phyloP scores from a whole-genome alignment of 306 rosid genomes.

The Castanea crenata region DNA sequence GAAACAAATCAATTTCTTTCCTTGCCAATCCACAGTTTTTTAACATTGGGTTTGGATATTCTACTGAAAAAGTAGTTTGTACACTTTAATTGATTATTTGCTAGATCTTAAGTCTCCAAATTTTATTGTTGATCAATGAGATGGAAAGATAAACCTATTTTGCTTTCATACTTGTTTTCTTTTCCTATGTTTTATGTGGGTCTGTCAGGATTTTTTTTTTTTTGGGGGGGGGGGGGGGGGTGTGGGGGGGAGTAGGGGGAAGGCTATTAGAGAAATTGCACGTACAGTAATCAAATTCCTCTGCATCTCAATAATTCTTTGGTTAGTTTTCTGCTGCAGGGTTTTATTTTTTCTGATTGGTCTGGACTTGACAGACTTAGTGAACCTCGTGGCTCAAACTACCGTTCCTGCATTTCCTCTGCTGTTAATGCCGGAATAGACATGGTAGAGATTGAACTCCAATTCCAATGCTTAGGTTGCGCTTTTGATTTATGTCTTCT shows the following conservation, averaged over 20 bases:
- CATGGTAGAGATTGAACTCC: constrained; percentile 52
- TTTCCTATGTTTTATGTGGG: not conserved
- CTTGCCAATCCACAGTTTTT: too few relatives aligned
- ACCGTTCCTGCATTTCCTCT: constrained; percentile 59
- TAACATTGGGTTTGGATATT: too few relatives aligned
- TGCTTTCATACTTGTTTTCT: not conserved
- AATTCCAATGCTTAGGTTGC: constrained; percentile 9
- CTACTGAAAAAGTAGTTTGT: too few relatives aligned
- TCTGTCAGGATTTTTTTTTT: not conserved
- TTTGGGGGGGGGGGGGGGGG: too few relatives aligned
- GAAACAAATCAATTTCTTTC: not conserved
- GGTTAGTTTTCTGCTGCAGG: constrained; percentile 47
- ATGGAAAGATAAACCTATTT: not conserved
- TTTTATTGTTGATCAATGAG: not conserved
- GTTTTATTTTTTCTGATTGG: constrained; percentile 86
- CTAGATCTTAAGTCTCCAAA: not conserved
- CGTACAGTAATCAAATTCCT: not conserved
- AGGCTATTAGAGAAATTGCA: not conserved
- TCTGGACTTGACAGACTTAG: constrained; percentile 71
- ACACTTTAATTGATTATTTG: not conserved
- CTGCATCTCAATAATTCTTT: not conserved
- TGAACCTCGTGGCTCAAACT: constrained; percentile 56
- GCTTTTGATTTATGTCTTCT: constrained; percentile 2
- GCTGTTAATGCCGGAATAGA: constrained; percentile 84
- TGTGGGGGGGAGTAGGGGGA: not conserved